A percentile compares a stretch with the other conserved stretches of the same genome.
Conservation (phyloP, 1,284 basidiomycete genomes). For the Takashimella koratensis region DNA sequence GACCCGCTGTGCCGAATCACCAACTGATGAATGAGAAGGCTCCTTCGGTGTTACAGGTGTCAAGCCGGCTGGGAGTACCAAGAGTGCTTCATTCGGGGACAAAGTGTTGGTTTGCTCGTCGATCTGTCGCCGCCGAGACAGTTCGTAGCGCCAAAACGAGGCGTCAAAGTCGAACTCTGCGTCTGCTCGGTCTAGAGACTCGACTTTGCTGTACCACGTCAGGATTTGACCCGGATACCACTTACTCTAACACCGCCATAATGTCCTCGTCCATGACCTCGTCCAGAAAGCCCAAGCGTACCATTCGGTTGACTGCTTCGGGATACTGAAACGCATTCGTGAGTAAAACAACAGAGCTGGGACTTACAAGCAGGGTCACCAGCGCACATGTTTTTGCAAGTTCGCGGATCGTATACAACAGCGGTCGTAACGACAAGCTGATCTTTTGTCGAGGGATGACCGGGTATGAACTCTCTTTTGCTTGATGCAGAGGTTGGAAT, state of each 20-base stretch:
- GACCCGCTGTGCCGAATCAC: no score
- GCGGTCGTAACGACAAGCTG: neutral
- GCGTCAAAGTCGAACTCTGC: slow-evolving; percentile 19
- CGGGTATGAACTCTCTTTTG: slow-evolving; percentile 1
- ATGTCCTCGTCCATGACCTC: slow-evolving; percentile 15
- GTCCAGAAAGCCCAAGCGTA: slow-evolving; percentile 13
- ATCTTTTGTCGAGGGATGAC: slow-evolving; percentile 3
- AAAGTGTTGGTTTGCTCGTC: neutral
- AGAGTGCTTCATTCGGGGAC: neutral
- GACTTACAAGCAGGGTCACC: slow-evolving; percentile 14
- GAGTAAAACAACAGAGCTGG: no score
- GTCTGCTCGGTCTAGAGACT: slow-evolving; percentile 9
- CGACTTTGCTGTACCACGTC: slow-evolving; percentile 9
- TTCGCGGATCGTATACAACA: slow-evolving; percentile 7
- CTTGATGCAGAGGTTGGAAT: slow-evolving; percentile 9
- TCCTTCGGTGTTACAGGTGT: no score
- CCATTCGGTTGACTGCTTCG: slow-evolving; percentile 19
- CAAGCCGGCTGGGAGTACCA: neutral
- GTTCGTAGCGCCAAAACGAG: slow-evolving; percentile 20
- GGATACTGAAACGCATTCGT: slow-evolving; percentile 16
- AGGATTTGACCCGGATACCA: neutral
- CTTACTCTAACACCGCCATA: slow-evolving; percentile 14
- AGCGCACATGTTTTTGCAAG: slow-evolving; percentile 8
- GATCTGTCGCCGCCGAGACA: neutral
- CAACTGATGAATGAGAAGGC: no score